A percentile compares a stretch with the other conserved stretches of the same genome.
These are phyloP conservation scores for Tetracladium marchalianum DNA, from an alignment of 495 filamentous ascomycete genomes.

Conservation along the genomic window DNA sequence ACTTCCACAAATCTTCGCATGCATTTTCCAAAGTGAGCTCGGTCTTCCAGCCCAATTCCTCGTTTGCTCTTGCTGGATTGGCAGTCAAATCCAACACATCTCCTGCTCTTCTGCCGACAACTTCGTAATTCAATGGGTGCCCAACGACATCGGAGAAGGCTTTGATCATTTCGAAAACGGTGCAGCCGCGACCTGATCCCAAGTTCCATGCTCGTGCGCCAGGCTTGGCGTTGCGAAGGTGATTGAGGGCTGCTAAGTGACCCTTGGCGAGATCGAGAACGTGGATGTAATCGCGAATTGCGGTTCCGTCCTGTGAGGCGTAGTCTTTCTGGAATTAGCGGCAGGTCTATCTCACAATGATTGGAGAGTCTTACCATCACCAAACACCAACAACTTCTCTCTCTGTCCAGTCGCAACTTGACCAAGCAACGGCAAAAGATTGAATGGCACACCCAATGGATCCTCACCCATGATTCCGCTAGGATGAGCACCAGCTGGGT, in stretches of 20 bases:
- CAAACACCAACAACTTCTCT: constrained; percentile 90
- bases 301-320: constrained; percentile 67
- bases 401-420: constrained; percentile 94
- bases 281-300: constrained; percentile 70
- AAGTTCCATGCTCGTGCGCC: constrained; percentile 96
- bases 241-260: constrained; percentile 84
- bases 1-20: constrained; percentile 90
- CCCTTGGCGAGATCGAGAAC: constrained; percentile 84
- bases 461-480: constrained; percentile 98
- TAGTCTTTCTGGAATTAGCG: constrained; percentile 53
- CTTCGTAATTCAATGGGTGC: constrained; percentile 74
- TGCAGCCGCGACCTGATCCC: constrained; percentile 89
- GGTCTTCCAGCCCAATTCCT: constrained; percentile 88
- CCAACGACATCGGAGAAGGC: constrained; percentile 85
- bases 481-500: constrained; percentile 90
- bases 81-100: constrained; percentile 94
- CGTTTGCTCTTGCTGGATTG: constrained; percentile 76
- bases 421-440: constrained; percentile 85
- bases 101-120: constrained; percentile 71
- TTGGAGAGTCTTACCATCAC: constrained; percentile 57
- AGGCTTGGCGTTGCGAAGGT: constrained; percentile 80
- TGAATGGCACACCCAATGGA: constrained; percentile 91
- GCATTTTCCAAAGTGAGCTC: constrained; percentile 83
- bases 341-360: not conserved
- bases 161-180: constrained; percentile 94